phyloP scores from a whole-genome alignment of 768 basidiomycete species.

The Mycena galopus region DNA sequence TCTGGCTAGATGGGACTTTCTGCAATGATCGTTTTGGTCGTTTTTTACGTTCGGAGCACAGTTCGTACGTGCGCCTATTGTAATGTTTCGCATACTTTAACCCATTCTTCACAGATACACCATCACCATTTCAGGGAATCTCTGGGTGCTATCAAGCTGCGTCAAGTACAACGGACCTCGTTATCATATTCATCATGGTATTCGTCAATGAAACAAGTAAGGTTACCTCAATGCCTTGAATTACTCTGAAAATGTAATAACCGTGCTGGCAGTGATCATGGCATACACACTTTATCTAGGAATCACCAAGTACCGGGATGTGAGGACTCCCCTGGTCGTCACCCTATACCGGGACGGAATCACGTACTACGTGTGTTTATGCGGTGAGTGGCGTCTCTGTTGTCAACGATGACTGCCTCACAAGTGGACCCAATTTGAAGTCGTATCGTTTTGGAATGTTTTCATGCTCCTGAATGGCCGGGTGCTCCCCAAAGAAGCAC shows the following conservation, averaged over 20 bases:
- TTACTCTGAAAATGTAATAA: background rate
- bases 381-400: background rate
- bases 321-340: conserved; percentile 7
- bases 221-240: background rate
- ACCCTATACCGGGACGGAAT: conserved; percentile 29
- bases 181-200: conserved; percentile 11
- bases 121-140: background rate
- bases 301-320: conserved; percentile 17
- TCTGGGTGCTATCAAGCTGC: conserved; percentile 15
- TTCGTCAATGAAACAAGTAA: conserved; percentile 12
- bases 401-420: background rate
- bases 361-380: conserved; percentile 22
- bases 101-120: background rate
- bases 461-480: background rate
- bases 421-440: background rate
- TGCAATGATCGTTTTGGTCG: background rate
- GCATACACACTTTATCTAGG: conserved; percentile 22
- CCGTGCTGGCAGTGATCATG: conserved; percentile 1
- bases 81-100: too few species aligned
- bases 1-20: background rate
- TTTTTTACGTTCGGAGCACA: background rate
- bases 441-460: background rate
- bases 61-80: background rate
- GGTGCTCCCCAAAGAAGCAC: background rate
- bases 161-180: background rate